Evolutionary conservation across 352 stramenopile species (phyloP), one percentile per base, ranked within the genome.

Genomic region (Pythium coloratum): DNA sequence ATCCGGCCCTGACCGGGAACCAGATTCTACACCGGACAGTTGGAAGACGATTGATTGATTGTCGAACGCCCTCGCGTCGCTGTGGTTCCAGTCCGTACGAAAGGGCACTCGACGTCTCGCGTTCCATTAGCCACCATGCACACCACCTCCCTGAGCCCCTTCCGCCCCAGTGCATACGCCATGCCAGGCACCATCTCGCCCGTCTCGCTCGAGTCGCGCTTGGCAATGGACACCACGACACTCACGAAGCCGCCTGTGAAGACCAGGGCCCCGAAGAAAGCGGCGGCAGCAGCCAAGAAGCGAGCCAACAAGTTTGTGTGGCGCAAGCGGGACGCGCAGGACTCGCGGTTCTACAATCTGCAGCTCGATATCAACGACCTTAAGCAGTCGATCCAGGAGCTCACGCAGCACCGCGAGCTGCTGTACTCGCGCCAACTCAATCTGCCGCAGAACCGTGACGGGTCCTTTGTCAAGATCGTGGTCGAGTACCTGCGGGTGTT

Each of bases 271-370:
- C 53, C 53, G 20, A n/a, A 44, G 18, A 54, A 54, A 18, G 50
- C 50, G 20, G 20, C 20, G 20, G 20, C 28, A 26, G 6, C 44
- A 26, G 20, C 44, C 44, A 51, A 51, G 44, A 69, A 62, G 34
- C 53, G 54, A 32, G 20, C n/a, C 38, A 38, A 46, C 10, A 58
- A 33, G 44, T 69, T 69, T 40, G 55, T 69, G 13, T 69, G 62
- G 62, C 62, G 62, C 62, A 50, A 58, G 12, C 62, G 62, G 20
- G 62, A 69, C 46, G 54, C 54, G 18, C 62, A 71, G 36, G 64
- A 71, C 58, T 71, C 64, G 49, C 64, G 51, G n/a, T 62, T 56
- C 32, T 71, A 66, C 57, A 71, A 71, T 24, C 50, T 71, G 18
- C 56, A 71, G 58, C 64, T 71, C 58, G 64, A 71, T 32, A 62